These are phyloP conservation scores for Saccharomycopsis hybrid DNA, from an alignment of 1,139 yeast genomes.

Conservation along the genomic window DNA sequence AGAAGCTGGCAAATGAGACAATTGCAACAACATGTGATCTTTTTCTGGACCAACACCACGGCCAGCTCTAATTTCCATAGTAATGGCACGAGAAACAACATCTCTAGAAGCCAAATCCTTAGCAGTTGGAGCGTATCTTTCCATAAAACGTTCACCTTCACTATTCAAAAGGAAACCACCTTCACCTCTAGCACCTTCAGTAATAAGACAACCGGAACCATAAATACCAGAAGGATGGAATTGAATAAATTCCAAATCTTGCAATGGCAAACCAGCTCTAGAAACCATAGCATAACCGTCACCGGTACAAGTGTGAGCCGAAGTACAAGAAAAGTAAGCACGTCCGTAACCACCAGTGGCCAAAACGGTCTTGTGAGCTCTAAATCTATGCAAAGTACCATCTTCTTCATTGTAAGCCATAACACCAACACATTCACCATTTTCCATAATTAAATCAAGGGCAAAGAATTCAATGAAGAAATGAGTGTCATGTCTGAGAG, in stretches of 20 bases:
- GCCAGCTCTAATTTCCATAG: constrained; percentile 97
- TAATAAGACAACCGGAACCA: constrained; percentile 97
- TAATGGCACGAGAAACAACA: constrained; percentile 96
- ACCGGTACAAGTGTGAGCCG: constrained; percentile 99
- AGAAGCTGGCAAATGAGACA: constrained; percentile 87
- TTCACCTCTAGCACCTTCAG: constrained; percentile 99
- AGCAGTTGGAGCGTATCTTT: constrained; percentile 98
- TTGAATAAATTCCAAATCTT: constrained; percentile 96
- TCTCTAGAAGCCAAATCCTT: constrained; percentile 98
- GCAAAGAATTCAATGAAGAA: constrained; percentile 98
- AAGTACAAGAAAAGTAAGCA: constrained; percentile 97
- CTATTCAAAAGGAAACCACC: constrained; percentile 96
- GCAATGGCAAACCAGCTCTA: constrained; percentile 96
- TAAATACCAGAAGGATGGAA: constrained; percentile 99
- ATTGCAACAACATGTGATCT: constrained; percentile 93
- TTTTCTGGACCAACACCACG: constrained; percentile 97
- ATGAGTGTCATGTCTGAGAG: constrained; percentile 93
- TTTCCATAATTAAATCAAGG: constrained; percentile 87
- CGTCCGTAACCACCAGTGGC: constrained; percentile 99
- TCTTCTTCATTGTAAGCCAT: constrained; percentile 98
- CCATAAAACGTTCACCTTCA: constrained; percentile 99
- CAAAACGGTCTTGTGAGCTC: constrained; percentile 91
- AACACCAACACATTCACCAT: constrained; percentile 95
- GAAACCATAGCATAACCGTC: constrained; percentile 98
- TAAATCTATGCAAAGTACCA: constrained; percentile 96